Conservation (phyloP, 2,329 filamentous ascomycete species). For the Colletotrichum simmondsii region DNA sequence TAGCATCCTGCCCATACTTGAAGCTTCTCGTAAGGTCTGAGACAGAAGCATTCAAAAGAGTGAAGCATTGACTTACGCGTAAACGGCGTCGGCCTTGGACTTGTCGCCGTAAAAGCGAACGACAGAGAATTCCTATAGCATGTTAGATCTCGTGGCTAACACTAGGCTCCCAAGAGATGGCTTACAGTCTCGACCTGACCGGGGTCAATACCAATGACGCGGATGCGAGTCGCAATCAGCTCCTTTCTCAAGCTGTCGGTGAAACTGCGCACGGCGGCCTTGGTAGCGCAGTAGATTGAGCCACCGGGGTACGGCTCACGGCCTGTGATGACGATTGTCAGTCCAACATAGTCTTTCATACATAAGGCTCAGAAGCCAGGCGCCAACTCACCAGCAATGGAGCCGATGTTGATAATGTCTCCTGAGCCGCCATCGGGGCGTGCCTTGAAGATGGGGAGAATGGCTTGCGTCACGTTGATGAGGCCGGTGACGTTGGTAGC, state of each 20-base stretch:
- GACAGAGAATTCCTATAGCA: conserved; percentile 80
- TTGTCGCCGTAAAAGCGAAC: conserved; percentile 92
- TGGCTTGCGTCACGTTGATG: conserved; percentile 95
- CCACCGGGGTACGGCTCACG: conserved; percentile 87
- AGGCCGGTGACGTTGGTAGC: conserved; percentile 93
- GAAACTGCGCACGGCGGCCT: conserved; percentile 88
- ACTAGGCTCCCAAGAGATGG: not conserved
- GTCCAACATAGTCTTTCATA: not conserved
- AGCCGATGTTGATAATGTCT: conserved; percentile 95
- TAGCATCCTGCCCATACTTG: conserved; percentile 8
- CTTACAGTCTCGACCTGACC: conserved; percentile 89
- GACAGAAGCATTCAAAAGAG: not conserved
- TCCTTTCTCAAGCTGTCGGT: conserved; percentile 86
- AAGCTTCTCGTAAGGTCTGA: not conserved
- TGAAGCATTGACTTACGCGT: conserved; percentile 71
- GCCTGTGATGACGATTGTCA: conserved; percentile 47
- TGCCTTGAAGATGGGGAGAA: conserved; percentile 84
- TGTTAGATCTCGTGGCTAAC: not conserved
- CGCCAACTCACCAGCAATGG: conserved; percentile 74
- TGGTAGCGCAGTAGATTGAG: conserved; percentile 92
- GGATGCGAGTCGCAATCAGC: conserved; percentile 81
- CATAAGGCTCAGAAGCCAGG: not conserved
- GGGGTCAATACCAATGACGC: conserved; percentile 89
- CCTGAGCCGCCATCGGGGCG: conserved; percentile 81
- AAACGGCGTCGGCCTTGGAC: conserved; percentile 88